Percentiles rank a stretch among this genome's conserved stretches.
Evolutionary conservation across 2,329 filamentous ascomycete genomes (phyloP).

Genomic region (Claviceps citrina): DNA sequence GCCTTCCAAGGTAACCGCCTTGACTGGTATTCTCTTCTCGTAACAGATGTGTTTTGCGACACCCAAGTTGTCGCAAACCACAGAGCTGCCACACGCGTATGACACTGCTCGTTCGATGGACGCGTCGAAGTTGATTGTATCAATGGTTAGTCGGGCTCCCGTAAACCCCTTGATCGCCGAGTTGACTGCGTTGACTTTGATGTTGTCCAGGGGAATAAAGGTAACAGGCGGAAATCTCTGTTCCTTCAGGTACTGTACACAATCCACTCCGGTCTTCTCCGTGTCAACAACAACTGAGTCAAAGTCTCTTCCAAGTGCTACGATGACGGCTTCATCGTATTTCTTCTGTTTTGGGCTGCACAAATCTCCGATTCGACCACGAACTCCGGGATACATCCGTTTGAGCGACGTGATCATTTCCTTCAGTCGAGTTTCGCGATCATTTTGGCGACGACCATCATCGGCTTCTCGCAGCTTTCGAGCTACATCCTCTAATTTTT

Average conservation of each 20-base stretch:
- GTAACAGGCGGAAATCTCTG: slow-evolving; percentile 77
- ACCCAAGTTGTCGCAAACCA: slow-evolving; percentile 78
- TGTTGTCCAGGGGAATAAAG: slow-evolving; percentile 92
- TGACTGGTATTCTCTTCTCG: slow-evolving; percentile 68
- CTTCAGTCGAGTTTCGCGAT: slow-evolving; percentile 62
- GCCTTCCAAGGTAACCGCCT: slow-evolving; percentile 89
- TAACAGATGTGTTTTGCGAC: slow-evolving; percentile 86
- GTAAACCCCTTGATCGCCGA: slow-evolving; percentile 80
- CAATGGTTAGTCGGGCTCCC: slow-evolving; percentile 77
- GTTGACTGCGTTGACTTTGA: slow-evolving; percentile 84
- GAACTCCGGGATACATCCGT: slow-evolving; percentile 80
- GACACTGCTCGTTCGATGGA: slow-evolving; percentile 82
- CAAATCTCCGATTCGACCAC: slow-evolving; percentile 76
- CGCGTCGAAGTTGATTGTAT: slow-evolving; percentile 87
- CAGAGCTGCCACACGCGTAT: slow-evolving; percentile 86
- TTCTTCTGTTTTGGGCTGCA: slow-evolving; percentile 97
- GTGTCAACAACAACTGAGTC: slow-evolving; percentile 91
- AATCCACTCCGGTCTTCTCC: slow-evolving; percentile 85
- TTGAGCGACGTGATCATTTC: slow-evolving; percentile 78
- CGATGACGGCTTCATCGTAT: slow-evolving; percentile 82
- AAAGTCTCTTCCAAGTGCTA: slow-evolving; percentile 81
- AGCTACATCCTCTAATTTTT: slow-evolving; percentile 71
- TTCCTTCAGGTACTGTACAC: slow-evolving; percentile 85
- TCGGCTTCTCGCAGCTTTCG: slow-evolving; percentile 73
- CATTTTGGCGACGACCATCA: slow-evolving; percentile 70